A percentile compares a stretch with the other conserved stretches of the same genome.
Evolutionary conservation across 1,284 basidiomycete species (phyloP).

Genomic region (Rhodotorula sp.): DNA sequence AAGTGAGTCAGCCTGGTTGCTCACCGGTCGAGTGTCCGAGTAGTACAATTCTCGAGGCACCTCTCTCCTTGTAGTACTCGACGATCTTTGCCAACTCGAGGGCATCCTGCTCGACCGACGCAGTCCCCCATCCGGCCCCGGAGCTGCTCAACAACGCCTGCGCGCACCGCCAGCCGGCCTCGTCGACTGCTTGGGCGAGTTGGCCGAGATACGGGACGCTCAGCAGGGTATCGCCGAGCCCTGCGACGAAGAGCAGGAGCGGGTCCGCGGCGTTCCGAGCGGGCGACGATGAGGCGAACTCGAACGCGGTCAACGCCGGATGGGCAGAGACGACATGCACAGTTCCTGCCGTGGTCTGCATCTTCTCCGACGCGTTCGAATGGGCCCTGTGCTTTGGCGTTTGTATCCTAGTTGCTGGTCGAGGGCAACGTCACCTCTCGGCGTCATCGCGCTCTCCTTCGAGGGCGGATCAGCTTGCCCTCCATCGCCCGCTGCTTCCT

Average conservation of each 20-base stretch:
- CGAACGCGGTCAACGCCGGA: slow-evolving; percentile 2
- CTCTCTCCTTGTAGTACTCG: background rate
- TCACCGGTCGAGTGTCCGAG: slow-evolving; percentile 10
- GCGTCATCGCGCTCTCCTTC: no score
- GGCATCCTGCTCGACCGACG: slow-evolving; percentile 6
- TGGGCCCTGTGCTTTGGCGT: no score
- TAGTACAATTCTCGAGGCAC: background rate
- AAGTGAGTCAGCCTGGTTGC: background rate
- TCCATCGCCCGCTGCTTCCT: no score
- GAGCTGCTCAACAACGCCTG: background rate
- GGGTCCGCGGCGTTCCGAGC: background rate
- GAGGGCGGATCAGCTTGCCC: no score
- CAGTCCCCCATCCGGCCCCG: background rate
- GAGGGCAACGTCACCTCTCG: no score
- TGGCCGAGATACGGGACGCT: background rate
- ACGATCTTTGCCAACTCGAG: background rate
- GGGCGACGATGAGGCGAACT: background rate
- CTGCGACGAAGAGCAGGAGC: slow-evolving; percentile 9
- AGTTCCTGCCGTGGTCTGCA: no score
- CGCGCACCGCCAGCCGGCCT: background rate
- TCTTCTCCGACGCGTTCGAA: no score
- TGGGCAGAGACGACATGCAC: no score
- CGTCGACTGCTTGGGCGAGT: background rate
- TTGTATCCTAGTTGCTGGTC: no score
- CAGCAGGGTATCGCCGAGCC: background rate